Percentiles rank a stretch among this genome's conserved stretches.
phyloP scores from a whole-genome alignment of 2,329 filamentous ascomycete genomes.

The Penicillium digitatum region DNA sequence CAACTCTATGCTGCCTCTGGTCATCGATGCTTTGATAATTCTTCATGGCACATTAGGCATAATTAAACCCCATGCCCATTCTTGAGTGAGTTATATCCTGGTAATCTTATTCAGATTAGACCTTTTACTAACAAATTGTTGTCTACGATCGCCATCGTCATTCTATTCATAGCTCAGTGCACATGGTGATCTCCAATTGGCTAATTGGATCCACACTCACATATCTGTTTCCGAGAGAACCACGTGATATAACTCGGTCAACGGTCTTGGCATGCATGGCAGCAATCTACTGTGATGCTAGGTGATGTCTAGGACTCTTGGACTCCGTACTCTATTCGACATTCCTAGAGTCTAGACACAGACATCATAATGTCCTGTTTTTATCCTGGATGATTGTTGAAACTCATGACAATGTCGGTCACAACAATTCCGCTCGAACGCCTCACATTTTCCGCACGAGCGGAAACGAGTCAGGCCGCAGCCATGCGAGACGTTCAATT shows the following conservation, averaged over 20 bases:
- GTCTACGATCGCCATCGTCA: neutral
- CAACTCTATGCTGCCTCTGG: constrained; percentile 64
- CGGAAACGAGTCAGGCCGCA: constrained; percentile 5
- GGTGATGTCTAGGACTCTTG: neutral
- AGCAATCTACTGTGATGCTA: neutral
- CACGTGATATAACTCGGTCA: neutral
- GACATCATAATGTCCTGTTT: constrained; percentile 2
- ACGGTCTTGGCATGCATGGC: neutral
- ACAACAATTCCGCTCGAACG: constrained; percentile 8
- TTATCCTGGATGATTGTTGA: neutral
- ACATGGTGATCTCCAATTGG: neutral
- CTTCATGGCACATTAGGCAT: constrained; percentile 66
- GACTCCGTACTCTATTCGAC: neutral
- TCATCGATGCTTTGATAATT: constrained; percentile 59
- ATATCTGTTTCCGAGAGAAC: neutral
- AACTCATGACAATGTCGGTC: constrained; percentile 3
- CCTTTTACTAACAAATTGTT: neutral
- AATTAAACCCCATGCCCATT: constrained; percentile 65
- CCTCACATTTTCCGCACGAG: constrained; percentile 6
- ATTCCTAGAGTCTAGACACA: neutral
- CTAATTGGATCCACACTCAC: neutral
- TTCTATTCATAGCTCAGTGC: neutral
- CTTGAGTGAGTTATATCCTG: constrained; percentile 53
- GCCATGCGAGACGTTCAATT: neutral
- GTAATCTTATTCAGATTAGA: too few relatives aligned